Conservation (phyloP, 306 rosid genomes). For the Senna tora region DNA sequence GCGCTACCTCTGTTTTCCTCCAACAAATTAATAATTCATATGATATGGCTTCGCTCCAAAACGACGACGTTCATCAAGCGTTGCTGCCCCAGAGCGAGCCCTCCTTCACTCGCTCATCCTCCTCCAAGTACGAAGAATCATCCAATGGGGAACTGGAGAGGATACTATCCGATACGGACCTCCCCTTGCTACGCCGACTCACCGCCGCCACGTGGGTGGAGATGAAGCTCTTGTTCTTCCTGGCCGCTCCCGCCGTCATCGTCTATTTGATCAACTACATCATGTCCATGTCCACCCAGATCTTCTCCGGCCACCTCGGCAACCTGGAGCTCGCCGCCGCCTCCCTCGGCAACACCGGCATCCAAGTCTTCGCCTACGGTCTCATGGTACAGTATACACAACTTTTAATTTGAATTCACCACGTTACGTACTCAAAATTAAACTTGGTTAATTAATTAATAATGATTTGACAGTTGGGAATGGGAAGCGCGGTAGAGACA, state of each 20-base stretch:
- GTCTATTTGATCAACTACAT: conserved; percentile 65
- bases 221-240: conserved; percentile 48
- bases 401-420: too few relatives aligned
- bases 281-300: conserved; percentile 75
- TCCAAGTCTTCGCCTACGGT: conserved; percentile 76
- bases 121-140: conserved; percentile 35
- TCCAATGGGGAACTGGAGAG: conserved; percentile 54
- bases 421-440: too few relatives aligned
- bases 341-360: conserved; percentile 77
- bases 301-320: conserved; percentile 72
- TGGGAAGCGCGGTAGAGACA: conserved; percentile 94
- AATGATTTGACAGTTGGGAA: conserved; percentile 60
- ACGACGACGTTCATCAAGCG: conserved; percentile 38
- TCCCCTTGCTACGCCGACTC: conserved; percentile 37
- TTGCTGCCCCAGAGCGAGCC: conserved; percentile 9
- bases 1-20: too few relatives aligned
- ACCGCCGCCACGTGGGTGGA: conserved; percentile 60
- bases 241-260: conserved; percentile 69
- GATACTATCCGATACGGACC: conserved; percentile 50
- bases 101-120: conserved; percentile 26
- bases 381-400: too few relatives aligned
- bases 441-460: too few relatives aligned
- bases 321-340: conserved; percentile 75
- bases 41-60: conserved; percentile 42
- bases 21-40: too few relatives aligned